Percentiles rank a stretch among this genome's conserved stretches.
Conservation (phyloP, 805 yeast species). For the Wickerhamomyces alni region DNA sequence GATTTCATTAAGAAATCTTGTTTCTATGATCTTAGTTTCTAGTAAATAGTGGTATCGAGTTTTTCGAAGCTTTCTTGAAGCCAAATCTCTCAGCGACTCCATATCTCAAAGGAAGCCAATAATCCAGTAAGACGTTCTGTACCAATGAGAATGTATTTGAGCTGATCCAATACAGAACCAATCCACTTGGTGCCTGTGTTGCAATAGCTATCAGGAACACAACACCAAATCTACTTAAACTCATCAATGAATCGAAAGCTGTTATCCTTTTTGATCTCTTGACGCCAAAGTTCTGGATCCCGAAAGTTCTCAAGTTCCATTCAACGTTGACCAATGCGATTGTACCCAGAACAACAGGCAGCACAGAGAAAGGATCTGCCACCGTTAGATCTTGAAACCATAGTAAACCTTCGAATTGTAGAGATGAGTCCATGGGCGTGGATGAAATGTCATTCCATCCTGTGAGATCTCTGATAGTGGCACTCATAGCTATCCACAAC, state of each 20-base stretch:
- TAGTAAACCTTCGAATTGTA: conserved; percentile 48
- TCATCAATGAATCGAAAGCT: conserved; percentile 57
- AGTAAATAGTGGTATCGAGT: conserved; percentile 7
- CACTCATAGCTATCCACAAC: conserved; percentile 74
- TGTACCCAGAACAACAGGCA: conserved; percentile 71
- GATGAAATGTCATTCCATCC: conserved; percentile 40
- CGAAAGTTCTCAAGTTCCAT: conserved; percentile 67
- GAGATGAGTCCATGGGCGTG: conserved; percentile 41
- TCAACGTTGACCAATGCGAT: conserved; percentile 74
- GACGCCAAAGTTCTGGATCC: conserved; percentile 31
- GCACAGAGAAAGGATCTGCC: conserved; percentile 53
- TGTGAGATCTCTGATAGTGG: conserved; percentile 67
- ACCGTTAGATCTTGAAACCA: conserved; percentile 59
- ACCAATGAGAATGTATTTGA: conserved; percentile 71
- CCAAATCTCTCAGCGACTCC: not conserved
- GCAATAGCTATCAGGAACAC: conserved; percentile 79
- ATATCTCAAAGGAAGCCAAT: conserved; percentile 21
- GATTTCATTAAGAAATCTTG: too few relatives aligned
- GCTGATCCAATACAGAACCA: conserved; percentile 85
- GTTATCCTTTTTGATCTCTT: conserved; percentile 46
- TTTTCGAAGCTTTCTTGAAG: conserved; percentile 3
- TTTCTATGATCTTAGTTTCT: conserved; percentile 1
- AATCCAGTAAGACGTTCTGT: conserved; percentile 70
- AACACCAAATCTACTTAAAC: conserved; percentile 66
- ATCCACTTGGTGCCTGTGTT: conserved; percentile 79